phyloP scores from a whole-genome alignment of 305 asterid genomes.

The Fraxinus paxiana region DNA sequence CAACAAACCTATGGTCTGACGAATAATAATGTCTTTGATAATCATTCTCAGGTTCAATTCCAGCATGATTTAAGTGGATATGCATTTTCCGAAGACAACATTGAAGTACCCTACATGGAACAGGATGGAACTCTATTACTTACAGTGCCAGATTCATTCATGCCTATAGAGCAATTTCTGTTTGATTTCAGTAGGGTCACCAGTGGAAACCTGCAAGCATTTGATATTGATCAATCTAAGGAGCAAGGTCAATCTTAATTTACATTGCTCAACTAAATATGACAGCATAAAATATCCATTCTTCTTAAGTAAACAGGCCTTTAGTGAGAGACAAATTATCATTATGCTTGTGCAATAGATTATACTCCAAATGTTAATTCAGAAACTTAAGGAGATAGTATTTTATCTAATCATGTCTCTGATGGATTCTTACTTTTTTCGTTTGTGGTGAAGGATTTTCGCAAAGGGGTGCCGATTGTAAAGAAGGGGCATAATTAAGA shows the following conservation, averaged over 20 bases:
- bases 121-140: not conserved
- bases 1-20: not conserved
- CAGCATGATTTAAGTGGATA: not conserved
- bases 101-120: not conserved
- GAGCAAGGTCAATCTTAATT: not conserved
- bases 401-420: not conserved
- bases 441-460: not conserved
- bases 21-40: not conserved
- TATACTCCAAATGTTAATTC: not conserved
- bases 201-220: conserved; percentile 13
- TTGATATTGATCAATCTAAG: conserved; percentile 6
- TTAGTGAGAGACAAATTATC: not conserved
- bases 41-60: not conserved
- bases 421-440: not conserved
- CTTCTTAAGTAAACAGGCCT: not conserved
- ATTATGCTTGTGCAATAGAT: not conserved
- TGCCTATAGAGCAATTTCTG: not conserved
- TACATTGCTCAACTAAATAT: not conserved
- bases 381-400: not conserved
- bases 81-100: not conserved
- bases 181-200: not conserved
- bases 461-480: not conserved
- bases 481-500: not conserved
- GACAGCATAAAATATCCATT: not conserved
- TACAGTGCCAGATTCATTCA: not conserved